These are phyloP conservation scores for Heracleum sosnowskyi DNA, from an alignment of 129 eudicot genomes.

Conservation along the genomic window DNA sequence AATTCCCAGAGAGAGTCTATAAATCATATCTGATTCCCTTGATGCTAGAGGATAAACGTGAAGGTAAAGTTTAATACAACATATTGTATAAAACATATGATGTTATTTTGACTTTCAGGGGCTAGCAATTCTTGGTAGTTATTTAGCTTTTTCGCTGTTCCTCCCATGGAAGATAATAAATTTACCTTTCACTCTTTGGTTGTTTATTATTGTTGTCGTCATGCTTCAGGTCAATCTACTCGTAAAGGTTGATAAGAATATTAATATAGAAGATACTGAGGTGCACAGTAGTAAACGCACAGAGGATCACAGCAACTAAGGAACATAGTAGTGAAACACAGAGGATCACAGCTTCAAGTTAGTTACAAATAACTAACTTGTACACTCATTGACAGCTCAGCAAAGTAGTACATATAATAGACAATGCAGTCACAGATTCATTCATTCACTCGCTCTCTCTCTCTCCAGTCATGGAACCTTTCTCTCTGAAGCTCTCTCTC, in stretches of 20 bases:
- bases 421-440: too few relatives aligned
- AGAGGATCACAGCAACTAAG: too few relatives aligned
- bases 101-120: background rate
- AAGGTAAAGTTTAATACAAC: conserved; percentile 13
- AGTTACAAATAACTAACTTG: too few relatives aligned
- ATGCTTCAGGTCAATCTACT: conserved; percentile 24
- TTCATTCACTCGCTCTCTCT: too few relatives aligned
- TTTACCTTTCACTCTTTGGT: background rate
- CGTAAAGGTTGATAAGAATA: conserved; percentile 30
- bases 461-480: too few relatives aligned
- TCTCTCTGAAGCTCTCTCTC: too few relatives aligned
- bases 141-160: background rate
- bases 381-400: too few relatives aligned
- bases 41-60: conserved; percentile 14
- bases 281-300: too few relatives aligned
- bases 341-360: too few relatives aligned
- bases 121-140: background rate
- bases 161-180: background rate
- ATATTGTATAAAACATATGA: background rate
- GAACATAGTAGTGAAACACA: too few relatives aligned
- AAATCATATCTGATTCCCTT: conserved; percentile 17
- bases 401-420: too few relatives aligned
- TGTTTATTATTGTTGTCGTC: conserved; percentile 3
- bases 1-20: conserved; percentile 17
- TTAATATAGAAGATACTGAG: too few relatives aligned